phyloP scores from a whole-genome alignment of 345 rosid species.

The Ceriops tagal region DNA sequence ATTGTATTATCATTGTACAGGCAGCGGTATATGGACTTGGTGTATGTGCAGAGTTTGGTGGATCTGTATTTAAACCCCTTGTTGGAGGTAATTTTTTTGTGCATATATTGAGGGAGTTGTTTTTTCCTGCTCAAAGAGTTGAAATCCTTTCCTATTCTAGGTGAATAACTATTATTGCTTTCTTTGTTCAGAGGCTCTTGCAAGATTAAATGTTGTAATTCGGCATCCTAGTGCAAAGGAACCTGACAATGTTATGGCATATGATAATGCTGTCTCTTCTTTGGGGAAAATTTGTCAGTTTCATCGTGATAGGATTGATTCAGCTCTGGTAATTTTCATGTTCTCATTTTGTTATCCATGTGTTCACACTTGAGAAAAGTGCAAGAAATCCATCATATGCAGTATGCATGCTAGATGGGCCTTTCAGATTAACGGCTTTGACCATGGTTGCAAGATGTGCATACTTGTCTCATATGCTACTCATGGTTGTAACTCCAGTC shows the following conservation, averaged over 20 bases:
- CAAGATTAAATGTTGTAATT: slow-evolving; percentile 88
- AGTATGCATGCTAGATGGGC: too few relatives aligned
- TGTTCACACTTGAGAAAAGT: not conserved
- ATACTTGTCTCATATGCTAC: too few relatives aligned
- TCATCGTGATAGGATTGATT: slow-evolving; percentile 86
- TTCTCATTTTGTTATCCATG: not conserved
- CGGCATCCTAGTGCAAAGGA: slow-evolving; percentile 72
- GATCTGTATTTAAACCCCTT: slow-evolving; percentile 80
- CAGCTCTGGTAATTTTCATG: slow-evolving; percentile 64
- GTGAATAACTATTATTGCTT: slow-evolving; percentile 23
- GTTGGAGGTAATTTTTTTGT: slow-evolving; percentile 66
- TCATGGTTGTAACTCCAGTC: not conserved
- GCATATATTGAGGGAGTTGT: slow-evolving; percentile 2
- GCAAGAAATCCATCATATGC: too few relatives aligned
- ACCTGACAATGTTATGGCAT: slow-evolving; percentile 88
- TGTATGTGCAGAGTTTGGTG: slow-evolving; percentile 98
- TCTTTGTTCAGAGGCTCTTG: slow-evolving; percentile 76
- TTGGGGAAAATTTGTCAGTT: slow-evolving; percentile 93
- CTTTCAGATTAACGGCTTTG: too few relatives aligned
- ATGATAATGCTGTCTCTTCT: slow-evolving; percentile 99
- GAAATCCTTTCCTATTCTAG: not conserved
- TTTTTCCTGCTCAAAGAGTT: not conserved
- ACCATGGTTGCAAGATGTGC: too few relatives aligned
- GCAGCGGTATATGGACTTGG: slow-evolving; percentile 99
- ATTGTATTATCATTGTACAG: slow-evolving; percentile 39